phyloP scores from a whole-genome alignment of 768 basidiomycete genomes.

The Termitomyces sp. region DNA sequence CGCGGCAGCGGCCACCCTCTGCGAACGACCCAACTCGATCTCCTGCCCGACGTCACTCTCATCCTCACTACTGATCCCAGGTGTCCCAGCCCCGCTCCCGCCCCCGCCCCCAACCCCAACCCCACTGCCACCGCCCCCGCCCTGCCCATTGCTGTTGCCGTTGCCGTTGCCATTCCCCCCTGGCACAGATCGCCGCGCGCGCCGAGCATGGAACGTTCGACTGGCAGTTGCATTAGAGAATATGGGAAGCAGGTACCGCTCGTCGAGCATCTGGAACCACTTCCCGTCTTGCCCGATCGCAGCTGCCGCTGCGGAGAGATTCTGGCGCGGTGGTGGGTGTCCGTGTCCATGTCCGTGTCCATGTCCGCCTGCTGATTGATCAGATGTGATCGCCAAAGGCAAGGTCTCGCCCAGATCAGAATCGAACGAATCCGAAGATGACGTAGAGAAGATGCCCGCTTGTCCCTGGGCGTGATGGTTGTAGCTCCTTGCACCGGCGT shows the following conservation, averaged over 20 bases:
- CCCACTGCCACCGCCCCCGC: not conserved
- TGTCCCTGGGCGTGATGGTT: slow-evolving; percentile 50
- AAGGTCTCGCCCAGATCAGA: slow-evolving; percentile 74
- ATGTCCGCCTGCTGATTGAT: slow-evolving; percentile 17
- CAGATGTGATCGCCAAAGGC: slow-evolving; percentile 59
- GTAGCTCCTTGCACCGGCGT: slow-evolving; percentile 40
- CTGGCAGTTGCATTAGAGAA: slow-evolving; percentile 92
- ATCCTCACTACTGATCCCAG: slow-evolving; percentile 34
- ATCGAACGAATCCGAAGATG: slow-evolving; percentile 73
- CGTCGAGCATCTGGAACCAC: slow-evolving; percentile 96
- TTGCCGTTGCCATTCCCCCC: slow-evolving; percentile 22
- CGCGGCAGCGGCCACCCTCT: slow-evolving; percentile 17
- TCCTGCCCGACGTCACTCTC: slow-evolving; percentile 34
- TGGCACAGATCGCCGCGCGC: slow-evolving; percentile 47
- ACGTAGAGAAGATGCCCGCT: slow-evolving; percentile 51
- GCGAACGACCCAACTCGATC: slow-evolving; percentile 34
- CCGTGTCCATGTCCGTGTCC: slow-evolving; percentile 9
- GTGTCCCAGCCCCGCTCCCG: slow-evolving; percentile 26
- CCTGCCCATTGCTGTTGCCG: slow-evolving; percentile 31
- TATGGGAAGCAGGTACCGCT: slow-evolving; percentile 87
- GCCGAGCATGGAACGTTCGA: slow-evolving; percentile 77
- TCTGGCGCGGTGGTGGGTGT: slow-evolving; percentile 12
- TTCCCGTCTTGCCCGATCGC: slow-evolving; percentile 69
- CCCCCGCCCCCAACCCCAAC: slow-evolving; percentile 11
- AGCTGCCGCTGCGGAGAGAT: slow-evolving; percentile 12